Percentiles rank a stretch among this genome's conserved stretches.
These are phyloP conservation scores for Pholiota conissans DNA, from an alignment of 768 basidiomycete genomes.

Conservation along the genomic window DNA sequence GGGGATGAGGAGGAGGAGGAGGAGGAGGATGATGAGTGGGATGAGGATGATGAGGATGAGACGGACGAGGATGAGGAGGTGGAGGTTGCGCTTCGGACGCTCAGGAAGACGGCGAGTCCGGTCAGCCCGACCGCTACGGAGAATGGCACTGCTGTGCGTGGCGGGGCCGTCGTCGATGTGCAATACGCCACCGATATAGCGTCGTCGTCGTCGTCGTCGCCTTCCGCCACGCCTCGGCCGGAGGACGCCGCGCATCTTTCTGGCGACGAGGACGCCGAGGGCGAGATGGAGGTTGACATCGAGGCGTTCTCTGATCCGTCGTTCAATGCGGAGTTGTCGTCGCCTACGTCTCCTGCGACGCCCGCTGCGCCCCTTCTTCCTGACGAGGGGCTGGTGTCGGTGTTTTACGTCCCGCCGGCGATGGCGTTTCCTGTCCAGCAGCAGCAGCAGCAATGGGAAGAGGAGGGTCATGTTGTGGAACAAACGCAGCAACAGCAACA, in stretches of 20 bases:
- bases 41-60: slow-evolving; percentile 17
- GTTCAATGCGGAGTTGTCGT: slow-evolving; percentile 37
- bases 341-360: slow-evolving; percentile 16
- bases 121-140: too few species aligned
- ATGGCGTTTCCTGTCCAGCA: neutral
- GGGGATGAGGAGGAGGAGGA: slow-evolving; percentile 19
- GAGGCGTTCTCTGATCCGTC: slow-evolving; percentile 36
- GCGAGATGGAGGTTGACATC: slow-evolving; percentile 33
- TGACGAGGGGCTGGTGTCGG: slow-evolving; percentile 13
- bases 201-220: neutral
- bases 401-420: slow-evolving; percentile 29
- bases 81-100: neutral
- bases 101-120: neutral
- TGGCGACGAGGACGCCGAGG: slow-evolving; percentile 28
- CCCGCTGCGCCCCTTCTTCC: slow-evolving; percentile 7
- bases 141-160: too few species aligned
- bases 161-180: too few species aligned
- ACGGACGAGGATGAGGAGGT: slow-evolving; percentile 12
- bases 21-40: slow-evolving; percentile 17
- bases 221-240: neutral
- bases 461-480: neutral
- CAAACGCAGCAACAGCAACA: neutral
- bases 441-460: neutral
- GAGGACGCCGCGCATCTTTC: slow-evolving; percentile 4
- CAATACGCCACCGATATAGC: too few species aligned